Conservation (phyloP, 805 yeast species). For the Priceomyces medius region DNA sequence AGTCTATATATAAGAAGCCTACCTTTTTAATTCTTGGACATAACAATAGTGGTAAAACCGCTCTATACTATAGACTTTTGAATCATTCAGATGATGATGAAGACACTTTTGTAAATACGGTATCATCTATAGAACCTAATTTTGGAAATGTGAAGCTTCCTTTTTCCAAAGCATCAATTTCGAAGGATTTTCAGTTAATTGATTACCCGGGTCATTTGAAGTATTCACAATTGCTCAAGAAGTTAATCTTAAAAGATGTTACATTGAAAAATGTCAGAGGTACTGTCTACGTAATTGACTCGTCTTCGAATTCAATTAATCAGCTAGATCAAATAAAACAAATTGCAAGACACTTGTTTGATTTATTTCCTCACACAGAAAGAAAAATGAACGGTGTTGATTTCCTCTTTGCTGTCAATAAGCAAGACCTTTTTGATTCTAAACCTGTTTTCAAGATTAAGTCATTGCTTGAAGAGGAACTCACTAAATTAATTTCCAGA, state of each 20-base stretch:
- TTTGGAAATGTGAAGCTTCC: slow-evolving; percentile 30
- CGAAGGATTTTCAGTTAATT: slow-evolving; percentile 48
- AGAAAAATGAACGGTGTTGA: slow-evolving; percentile 66
- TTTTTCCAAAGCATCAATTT: slow-evolving; percentile 31
- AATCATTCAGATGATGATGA: slow-evolving; percentile 13
- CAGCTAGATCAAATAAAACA: slow-evolving; percentile 23
- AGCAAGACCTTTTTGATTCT: slow-evolving; percentile 80
- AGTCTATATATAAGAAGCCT: slow-evolving; percentile 38
- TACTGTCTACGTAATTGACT: slow-evolving; percentile 73
- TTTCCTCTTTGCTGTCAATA: slow-evolving; percentile 77
- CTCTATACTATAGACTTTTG: slow-evolving; percentile 42
- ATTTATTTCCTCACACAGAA: slow-evolving; percentile 63
- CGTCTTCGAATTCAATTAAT: slow-evolving; percentile 56
- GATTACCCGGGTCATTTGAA: slow-evolving; percentile 92
- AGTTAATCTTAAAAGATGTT: slow-evolving; percentile 43
- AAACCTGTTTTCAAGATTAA: slow-evolving; percentile 65
- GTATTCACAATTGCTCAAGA: slow-evolving; percentile 57
- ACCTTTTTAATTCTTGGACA: slow-evolving; percentile 66
- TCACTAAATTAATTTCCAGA: slow-evolving; percentile 53
- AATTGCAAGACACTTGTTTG: slow-evolving; percentile 60
- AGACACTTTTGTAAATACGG: slow-evolving; percentile 21
- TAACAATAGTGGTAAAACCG: slow-evolving; percentile 64
- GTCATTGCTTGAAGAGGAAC: slow-evolving; percentile 60
- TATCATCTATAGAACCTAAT: slow-evolving; percentile 41
- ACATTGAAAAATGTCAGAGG: slow-evolving; percentile 54